Percentiles rank a stretch among this genome's conserved stretches.
Evolutionary conservation across 345 rosid species (phyloP).

Genomic region (Bruguiera gymnorhiza): DNA sequence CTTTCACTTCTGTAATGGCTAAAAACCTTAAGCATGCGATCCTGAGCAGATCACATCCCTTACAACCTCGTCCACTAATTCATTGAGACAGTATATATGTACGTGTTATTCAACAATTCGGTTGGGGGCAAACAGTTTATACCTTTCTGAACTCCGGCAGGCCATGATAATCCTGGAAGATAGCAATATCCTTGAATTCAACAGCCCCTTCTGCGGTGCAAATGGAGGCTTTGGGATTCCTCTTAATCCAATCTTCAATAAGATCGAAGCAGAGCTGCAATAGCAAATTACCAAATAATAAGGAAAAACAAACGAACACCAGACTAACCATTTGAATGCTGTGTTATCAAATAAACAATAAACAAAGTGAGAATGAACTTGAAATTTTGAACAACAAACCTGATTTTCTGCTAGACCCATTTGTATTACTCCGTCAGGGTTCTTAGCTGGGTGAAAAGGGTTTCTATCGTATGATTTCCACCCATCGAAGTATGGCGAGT

Average conservation of each 20-base stretch:
- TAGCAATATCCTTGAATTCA: constrained; percentile 59
- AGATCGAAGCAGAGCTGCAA: constrained; percentile 63
- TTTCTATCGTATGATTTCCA: constrained; percentile 77
- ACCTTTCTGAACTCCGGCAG: constrained; percentile 65
- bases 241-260: constrained; percentile 58
- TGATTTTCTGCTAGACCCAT: constrained; percentile 92
- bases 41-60: too few relatives aligned
- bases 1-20: too few relatives aligned
- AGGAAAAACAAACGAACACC: neutral
- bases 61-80: too few relatives aligned
- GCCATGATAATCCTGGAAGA: constrained; percentile 87
- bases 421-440: constrained; percentile 73
- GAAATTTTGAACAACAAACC: constrained; percentile 31
- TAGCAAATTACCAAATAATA: neutral
- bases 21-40: too few relatives aligned
- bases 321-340: neutral
- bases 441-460: constrained; percentile 53
- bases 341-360: neutral
- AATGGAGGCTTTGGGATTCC: constrained; percentile 66
- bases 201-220: constrained; percentile 64
- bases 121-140: neutral
- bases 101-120: too few relatives aligned
- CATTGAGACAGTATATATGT: too few relatives aligned
- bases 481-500: constrained; percentile 76
- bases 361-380: neutral